Conservation (phyloP, 2,329 filamentous ascomycete genomes). For the Myriosclerotinia duriaeana region DNA sequence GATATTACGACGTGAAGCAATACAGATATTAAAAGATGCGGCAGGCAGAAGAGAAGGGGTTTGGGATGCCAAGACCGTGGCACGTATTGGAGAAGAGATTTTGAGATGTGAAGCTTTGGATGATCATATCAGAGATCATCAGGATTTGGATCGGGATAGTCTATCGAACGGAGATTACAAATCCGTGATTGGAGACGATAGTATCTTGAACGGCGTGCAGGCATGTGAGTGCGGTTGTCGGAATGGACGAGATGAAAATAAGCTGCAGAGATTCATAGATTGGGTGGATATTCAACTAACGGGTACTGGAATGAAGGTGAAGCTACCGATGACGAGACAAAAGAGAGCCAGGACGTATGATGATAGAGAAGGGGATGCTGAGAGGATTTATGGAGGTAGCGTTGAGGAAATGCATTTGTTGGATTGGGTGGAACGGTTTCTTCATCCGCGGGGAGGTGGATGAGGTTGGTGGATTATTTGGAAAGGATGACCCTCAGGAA, state of each 20-base stretch:
- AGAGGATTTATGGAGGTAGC: background rate
- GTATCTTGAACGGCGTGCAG: background rate
- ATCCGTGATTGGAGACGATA: background rate
- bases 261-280: background rate
- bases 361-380: background rate
- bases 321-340: background rate
- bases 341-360: background rate
- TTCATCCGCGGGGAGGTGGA: too few species aligned
- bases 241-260: background rate
- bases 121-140: background rate
- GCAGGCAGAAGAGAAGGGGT: slow-evolving; percentile 27
- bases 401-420: background rate
- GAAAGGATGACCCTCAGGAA: too few species aligned
- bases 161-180: background rate
- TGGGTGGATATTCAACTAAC: background rate
- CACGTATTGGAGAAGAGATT: slow-evolving; percentile 22
- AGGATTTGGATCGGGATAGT: background rate
- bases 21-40: slow-evolving; percentile 24
- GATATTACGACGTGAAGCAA: slow-evolving; percentile 26
- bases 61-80: slow-evolving; percentile 28
- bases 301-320: background rate
- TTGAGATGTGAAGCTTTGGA: background rate
- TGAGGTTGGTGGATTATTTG: background rate
- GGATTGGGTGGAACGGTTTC: background rate
- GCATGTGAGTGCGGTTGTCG: background rate